These are phyloP conservation scores for Medicago arabica DNA, from an alignment of 306 rosid genomes.

Conservation along the genomic window DNA sequence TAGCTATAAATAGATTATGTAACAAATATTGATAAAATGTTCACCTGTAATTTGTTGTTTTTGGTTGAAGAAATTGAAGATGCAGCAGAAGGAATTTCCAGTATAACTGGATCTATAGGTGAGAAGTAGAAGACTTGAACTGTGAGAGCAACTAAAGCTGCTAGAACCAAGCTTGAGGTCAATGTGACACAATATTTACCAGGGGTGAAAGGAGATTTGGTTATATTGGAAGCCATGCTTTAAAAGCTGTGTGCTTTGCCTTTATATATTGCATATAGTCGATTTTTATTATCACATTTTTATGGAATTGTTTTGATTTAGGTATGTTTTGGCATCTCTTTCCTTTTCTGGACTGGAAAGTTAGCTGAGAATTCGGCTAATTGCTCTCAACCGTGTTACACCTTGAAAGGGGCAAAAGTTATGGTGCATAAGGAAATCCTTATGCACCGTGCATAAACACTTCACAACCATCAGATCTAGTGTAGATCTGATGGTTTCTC, in stretches of 20 bases:
- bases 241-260: neutral
- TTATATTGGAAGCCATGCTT: constrained; percentile 25
- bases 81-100: constrained; percentile 35
- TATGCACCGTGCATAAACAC: no score
- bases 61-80: constrained; percentile 43
- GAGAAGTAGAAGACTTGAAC: constrained; percentile 62
- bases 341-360: no score
- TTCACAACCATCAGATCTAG: no score
- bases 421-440: no score
- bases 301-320: neutral
- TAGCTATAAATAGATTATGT: neutral
- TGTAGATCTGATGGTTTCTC: no score
- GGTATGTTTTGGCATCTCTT: no score
- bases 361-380: no score
- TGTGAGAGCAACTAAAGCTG: constrained; percentile 48
- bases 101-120: constrained; percentile 60
- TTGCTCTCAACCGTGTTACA: no score
- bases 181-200: constrained; percentile 29
- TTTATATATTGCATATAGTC: neutral
- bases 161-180: constrained; percentile 48
- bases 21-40: neutral
- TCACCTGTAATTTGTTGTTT: constrained; percentile 61
- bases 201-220: neutral
- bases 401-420: no score
- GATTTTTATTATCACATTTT: neutral